A percentile compares a stretch with the other conserved stretches of the same genome.
These are phyloP conservation scores for Entomortierella beljakovae DNA, from an alignment of 192 early-diverging fungal species.

Conservation along the genomic window DNA sequence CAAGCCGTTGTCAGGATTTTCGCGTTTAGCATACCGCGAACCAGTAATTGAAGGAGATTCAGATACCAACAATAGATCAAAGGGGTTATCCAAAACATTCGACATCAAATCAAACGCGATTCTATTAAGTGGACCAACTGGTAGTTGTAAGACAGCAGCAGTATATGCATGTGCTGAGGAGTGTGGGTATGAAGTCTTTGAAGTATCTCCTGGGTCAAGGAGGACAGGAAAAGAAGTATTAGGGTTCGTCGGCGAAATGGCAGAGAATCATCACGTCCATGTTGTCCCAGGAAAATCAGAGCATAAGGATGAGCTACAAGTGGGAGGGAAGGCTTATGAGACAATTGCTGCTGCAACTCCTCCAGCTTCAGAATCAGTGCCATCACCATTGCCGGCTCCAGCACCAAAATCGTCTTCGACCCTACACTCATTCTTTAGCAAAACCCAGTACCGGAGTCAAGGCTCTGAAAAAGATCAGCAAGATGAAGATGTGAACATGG, in stretches of 20 bases:
- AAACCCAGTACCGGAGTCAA: neutral
- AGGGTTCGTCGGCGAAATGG: constrained; percentile 73
- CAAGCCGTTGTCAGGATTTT: constrained; percentile 23
- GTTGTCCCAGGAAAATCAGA: constrained; percentile 45
- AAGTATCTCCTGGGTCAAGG: constrained; percentile 74
- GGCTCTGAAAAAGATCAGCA: neutral
- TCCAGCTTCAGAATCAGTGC: neutral
- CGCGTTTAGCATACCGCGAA: constrained; percentile 4
- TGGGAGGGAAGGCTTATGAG: too few relatives aligned
- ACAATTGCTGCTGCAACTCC: constrained; percentile 8
- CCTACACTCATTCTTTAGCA: constrained; percentile 34
- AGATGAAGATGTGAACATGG: constrained; percentile 9
- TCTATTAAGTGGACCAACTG: constrained; percentile 74
- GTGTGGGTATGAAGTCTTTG: constrained; percentile 80
- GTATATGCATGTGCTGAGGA: constrained; percentile 80
- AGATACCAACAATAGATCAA: neutral
- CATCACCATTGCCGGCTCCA: constrained; percentile 4
- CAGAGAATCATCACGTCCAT: constrained; percentile 78
- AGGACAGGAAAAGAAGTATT: constrained; percentile 80
- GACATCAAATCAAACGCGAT: constrained; percentile 68
- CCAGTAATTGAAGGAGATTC: neutral
- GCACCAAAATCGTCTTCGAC: constrained; percentile 14
- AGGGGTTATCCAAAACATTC: constrained; percentile 12
- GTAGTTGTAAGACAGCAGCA: constrained; percentile 78
- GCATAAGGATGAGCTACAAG: constrained; percentile 23